Conservation (phyloP, 1,139 yeast species). For the Pichia sp. region DNA sequence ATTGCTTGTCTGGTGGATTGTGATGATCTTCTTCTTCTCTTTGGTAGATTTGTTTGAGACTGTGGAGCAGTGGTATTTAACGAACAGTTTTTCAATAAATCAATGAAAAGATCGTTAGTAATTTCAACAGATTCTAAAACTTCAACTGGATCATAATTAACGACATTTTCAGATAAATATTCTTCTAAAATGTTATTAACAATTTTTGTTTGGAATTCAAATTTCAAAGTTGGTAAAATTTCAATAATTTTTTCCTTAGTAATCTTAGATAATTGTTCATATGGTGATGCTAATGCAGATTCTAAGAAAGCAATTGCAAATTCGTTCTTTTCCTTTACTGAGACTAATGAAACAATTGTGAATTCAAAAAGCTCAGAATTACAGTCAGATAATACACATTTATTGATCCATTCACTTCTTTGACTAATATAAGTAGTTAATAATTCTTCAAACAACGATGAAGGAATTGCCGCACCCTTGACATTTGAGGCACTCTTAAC, state of each 20-base stretch:
- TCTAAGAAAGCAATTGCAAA: constrained; percentile 58
- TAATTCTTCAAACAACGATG: constrained; percentile 36
- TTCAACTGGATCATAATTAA: constrained; percentile 48
- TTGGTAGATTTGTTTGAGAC: constrained; percentile 41
- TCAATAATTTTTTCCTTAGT: constrained; percentile 37
- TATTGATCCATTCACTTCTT: constrained; percentile 40
- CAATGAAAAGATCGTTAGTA: constrained; percentile 41
- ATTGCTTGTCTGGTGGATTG: constrained; percentile 67
- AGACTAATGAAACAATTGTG: constrained; percentile 49
- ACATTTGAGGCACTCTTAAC: constrained; percentile 29
- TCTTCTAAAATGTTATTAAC: constrained; percentile 57
- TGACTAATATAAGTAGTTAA: constrained; percentile 35
- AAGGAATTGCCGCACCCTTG: constrained; percentile 34
- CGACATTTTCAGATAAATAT: constrained; percentile 29
- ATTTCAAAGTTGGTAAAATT: constrained; percentile 50
- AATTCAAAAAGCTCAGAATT: constrained; percentile 48
- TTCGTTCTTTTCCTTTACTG: constrained; percentile 49
- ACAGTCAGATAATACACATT: constrained; percentile 43
- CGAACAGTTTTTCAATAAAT: constrained; percentile 46
- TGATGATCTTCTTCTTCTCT: constrained; percentile 75
- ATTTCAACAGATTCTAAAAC: constrained; percentile 44
- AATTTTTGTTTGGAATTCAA: constrained; percentile 51
- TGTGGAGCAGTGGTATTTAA: constrained; percentile 21
- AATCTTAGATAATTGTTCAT: constrained; percentile 47
- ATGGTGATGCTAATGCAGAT: constrained; percentile 42